phyloP scores from a whole-genome alignment of 352 stramenopile genomes.

The Globisporangium solare region DNA sequence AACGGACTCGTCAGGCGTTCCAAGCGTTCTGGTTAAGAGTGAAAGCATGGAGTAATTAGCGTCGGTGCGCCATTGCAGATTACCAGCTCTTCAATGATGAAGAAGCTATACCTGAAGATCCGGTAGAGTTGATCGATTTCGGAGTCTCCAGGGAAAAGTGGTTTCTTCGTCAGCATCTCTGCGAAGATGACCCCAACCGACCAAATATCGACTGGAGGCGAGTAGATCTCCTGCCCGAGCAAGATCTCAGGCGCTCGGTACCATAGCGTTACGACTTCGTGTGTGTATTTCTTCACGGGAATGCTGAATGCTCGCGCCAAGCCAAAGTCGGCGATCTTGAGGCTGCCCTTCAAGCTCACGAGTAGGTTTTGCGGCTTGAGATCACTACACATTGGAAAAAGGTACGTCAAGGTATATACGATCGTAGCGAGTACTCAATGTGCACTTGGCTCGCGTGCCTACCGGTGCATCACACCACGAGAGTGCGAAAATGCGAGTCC shows the following conservation, averaged over 20 bases:
- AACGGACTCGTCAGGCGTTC: slow-evolving; percentile 93
- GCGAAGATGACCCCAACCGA: slow-evolving; percentile 84
- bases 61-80: too few relatives aligned
- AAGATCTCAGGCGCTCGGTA: slow-evolving; percentile 98
- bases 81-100: too few relatives aligned
- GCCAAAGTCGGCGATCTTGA: slow-evolving; percentile 99
- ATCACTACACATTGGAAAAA: slow-evolving; percentile 57
- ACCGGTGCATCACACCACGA: slow-evolving; percentile 87
- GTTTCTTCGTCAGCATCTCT: slow-evolving; percentile 82
- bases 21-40: slow-evolving; percentile 70
- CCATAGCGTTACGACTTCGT: slow-evolving; percentile 99
- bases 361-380: slow-evolving; percentile 98
- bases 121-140: slow-evolving; percentile 88
- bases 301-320: slow-evolving; percentile 96
- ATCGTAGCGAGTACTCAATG: background rate
- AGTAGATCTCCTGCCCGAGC: slow-evolving; percentile 91
- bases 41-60: background rate
- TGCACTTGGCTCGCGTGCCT: background rate
- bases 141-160: slow-evolving; percentile 77
- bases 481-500: slow-evolving; percentile 86
- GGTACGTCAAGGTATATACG: background rate
- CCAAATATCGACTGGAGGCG: slow-evolving; percentile 84
- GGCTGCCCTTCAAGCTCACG: slow-evolving; percentile 89
- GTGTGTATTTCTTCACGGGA: slow-evolving; percentile 96
- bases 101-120: slow-evolving; percentile 60